Base-by-base conservation (phyloP, 2,329 filamentous ascomycete genomes). In the Colletotrichum sp. region DNA sequence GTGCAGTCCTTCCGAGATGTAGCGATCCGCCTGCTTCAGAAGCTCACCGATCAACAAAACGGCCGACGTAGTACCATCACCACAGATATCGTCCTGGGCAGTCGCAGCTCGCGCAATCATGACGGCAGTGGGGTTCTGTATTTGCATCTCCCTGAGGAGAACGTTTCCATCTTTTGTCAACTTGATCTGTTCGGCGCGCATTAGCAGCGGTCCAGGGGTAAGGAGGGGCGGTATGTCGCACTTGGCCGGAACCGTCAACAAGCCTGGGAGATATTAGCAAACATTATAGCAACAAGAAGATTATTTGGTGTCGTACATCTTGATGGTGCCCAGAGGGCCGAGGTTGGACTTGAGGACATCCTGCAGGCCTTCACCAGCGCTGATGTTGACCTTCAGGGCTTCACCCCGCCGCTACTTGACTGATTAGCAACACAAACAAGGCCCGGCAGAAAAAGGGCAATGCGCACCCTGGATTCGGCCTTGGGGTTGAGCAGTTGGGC, bases 91-190 rank as follows among this genome's bases (percentile, higher is more conserved):
- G 86, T 99, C 97, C 86, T 99, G 96, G 80, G 97, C 97, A 49
- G 97, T 99, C 74, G 97, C 97, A 82, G 96, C 96, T 84, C 92
- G 88, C 73, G 92, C 92, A 85, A 94, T 94, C 92, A 94, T 94
- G 78, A 97, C 97, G 79, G 97, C 97, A 44, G 97, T 99, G 32
- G 97, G 97, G 86, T 99, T 99, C 88, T 98, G 96, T 84, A 99
- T 99, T 92, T 99, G 96, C 92, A 94, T 94, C 85, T 94, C 92
- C 81, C 92, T 89, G 78, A 94, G 87, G 30, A 94, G 89, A 77
- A 99, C 96, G 83, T 98, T 98, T 84, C 97, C 97, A 88, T 99
- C 97, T 87, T 99, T 99, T 81, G 97, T 99, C 85, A 99, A 92
- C 89, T 99, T 99, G 89, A 99, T 99, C 92, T 97, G 80, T 84